phyloP scores from a whole-genome alignment of 352 stramenopile species.

The Phytophthora constricta region DNA sequence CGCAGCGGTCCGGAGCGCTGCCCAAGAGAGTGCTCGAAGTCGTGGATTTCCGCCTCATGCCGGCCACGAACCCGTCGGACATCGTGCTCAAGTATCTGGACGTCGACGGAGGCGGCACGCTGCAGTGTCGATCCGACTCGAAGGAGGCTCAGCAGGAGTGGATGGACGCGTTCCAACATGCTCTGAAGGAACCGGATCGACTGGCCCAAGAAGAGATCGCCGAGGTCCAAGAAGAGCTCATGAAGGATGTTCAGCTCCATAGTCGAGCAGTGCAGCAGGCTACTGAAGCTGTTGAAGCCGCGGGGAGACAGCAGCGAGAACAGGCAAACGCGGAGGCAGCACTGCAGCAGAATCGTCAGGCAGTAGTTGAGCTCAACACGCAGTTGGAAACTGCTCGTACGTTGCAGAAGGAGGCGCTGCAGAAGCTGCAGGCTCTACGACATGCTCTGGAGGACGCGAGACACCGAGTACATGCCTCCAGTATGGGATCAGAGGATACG shows the following conservation, averaged over 20 bases:
- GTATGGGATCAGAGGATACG: constrained; percentile 20
- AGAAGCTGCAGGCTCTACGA: constrained; percentile 33
- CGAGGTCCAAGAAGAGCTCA: constrained; percentile 62
- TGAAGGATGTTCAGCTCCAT: constrained; percentile 45
- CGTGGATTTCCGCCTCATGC: constrained; percentile 39
- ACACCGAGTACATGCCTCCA: constrained; percentile 45
- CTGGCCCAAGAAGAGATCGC: constrained; percentile 82
- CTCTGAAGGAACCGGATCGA: constrained; percentile 73
- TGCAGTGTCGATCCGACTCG: constrained; percentile 69
- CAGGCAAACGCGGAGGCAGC: constrained; percentile 34
- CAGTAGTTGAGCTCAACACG: constrained; percentile 36
- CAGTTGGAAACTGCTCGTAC: constrained; percentile 35
- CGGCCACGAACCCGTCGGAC: constrained; percentile 8
- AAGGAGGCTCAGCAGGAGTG: constrained; percentile 59
- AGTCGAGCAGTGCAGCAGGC: constrained; percentile 53
- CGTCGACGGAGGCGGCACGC: constrained; percentile 32
- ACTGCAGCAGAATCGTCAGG: constrained; percentile 41
- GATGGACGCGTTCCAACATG: constrained; percentile 65
- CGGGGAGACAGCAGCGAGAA: constrained; percentile 38
- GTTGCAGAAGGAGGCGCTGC: constrained; percentile 37
- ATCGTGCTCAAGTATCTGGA: constrained; percentile 45
- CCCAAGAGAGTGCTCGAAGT: constrained; percentile 73
- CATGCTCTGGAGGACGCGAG: constrained; percentile 38
- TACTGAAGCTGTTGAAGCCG: constrained; percentile 51
- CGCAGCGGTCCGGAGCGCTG: constrained; percentile 37